These are phyloP conservation scores for Lolium multiflorum DNA, from an alignment of 176 grass and related monocot genomes.

Conservation along the genomic window DNA sequence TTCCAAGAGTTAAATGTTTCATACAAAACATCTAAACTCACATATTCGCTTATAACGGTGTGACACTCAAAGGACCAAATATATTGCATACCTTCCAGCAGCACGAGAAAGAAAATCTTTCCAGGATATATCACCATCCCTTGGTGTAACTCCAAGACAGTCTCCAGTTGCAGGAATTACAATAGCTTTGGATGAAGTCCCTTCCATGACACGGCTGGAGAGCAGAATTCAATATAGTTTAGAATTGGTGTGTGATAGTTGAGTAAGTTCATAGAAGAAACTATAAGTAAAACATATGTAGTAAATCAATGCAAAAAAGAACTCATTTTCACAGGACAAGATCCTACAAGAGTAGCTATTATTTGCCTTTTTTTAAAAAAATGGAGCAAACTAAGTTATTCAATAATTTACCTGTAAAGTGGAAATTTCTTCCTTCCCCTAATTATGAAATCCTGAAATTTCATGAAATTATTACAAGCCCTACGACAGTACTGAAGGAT, in stretches of 20 bases:
- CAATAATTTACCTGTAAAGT: conserved; percentile 84
- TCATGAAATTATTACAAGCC: conserved; percentile 13
- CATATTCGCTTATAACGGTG: not conserved
- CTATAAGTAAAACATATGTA: not conserved
- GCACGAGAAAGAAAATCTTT: conserved; percentile 71
- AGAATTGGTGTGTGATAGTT: not conserved
- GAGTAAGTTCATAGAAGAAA: conserved; percentile 3
- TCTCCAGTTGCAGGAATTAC: conserved; percentile 70
- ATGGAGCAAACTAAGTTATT: not conserved
- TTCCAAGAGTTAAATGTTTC: not conserved
- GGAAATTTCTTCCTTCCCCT: conserved; percentile 89
- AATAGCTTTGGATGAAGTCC: conserved; percentile 76
- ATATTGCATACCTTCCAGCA: conserved; percentile 54
- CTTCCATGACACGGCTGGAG: conserved; percentile 72
- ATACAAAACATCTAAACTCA: not conserved
- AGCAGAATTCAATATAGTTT: conserved; percentile 31
- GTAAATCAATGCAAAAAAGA: not conserved
- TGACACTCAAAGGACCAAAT: conserved; percentile 17
- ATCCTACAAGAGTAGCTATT: not conserved
- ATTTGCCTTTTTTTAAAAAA: not conserved
- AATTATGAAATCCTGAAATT: conserved; percentile 89
- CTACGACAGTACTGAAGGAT: not conserved
- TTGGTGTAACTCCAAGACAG: conserved; percentile 64
- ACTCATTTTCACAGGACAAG: not conserved
- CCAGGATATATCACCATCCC: conserved; percentile 83